These are phyloP conservation scores for Zygoascus bituminiphila DNA, from an alignment of 805 yeast genomes.

Conservation along the genomic window DNA sequence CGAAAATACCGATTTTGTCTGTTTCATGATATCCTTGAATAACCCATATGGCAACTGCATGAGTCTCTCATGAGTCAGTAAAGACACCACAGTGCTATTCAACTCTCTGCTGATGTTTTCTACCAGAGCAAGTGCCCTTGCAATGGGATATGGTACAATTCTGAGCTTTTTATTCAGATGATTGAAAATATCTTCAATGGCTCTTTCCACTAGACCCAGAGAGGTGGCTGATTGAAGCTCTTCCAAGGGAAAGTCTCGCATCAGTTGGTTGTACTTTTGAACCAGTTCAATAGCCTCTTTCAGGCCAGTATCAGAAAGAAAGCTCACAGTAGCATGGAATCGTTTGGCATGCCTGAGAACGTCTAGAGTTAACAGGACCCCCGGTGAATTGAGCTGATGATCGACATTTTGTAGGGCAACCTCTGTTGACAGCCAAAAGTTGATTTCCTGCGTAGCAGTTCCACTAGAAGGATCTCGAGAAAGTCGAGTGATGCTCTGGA, in stretches of 20 bases:
- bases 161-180: constrained; percentile 56
- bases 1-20: constrained; percentile 32
- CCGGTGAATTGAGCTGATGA: constrained; percentile 47
- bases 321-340: constrained; percentile 68
- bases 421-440: constrained; percentile 73
- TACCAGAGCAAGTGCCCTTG: constrained; percentile 54
- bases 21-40: constrained; percentile 31
- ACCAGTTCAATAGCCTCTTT: constrained; percentile 45
- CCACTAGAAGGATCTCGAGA: constrained; percentile 49
- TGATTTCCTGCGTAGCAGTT: constrained; percentile 56
- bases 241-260: constrained; percentile 63
- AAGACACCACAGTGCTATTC: constrained; percentile 34
- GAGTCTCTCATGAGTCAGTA: constrained; percentile 34
- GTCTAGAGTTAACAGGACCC: constrained; percentile 49
- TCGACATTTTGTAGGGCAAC: constrained; percentile 46
- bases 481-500: constrained; percentile 48
- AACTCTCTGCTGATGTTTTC: constrained; percentile 59
- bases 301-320: constrained; percentile 64
- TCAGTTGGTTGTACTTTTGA: constrained; percentile 48
- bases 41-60: constrained; percentile 37
- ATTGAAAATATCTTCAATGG: constrained; percentile 42
- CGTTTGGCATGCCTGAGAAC: constrained; percentile 64
- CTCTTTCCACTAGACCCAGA: constrained; percentile 37
- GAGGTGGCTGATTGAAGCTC: constrained; percentile 44
- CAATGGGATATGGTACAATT: constrained; percentile 52